Conservation (phyloP, 805 yeast species). For the Saccharomycopsis lassenensis region DNA sequence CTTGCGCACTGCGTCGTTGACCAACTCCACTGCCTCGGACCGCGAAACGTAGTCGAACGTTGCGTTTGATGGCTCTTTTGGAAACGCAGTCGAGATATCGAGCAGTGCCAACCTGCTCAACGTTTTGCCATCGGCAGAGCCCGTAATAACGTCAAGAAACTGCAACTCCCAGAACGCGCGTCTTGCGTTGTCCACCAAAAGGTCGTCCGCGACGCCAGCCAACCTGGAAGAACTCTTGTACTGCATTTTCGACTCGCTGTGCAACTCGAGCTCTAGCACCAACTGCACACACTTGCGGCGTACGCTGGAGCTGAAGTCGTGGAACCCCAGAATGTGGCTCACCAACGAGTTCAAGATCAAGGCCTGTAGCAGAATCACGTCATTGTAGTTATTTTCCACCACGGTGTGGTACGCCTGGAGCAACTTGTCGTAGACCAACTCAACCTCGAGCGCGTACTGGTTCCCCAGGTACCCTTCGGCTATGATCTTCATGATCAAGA, state of each 20-base stretch:
- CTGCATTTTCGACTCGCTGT: constrained; percentile 21
- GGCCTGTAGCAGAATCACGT: constrained; percentile 34
- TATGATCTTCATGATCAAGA: constrained; percentile 36
- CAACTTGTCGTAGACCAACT: constrained; percentile 29
- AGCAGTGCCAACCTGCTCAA: constrained; percentile 29
- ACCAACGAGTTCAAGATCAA: constrained; percentile 32
- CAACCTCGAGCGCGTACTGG: constrained; percentile 29
- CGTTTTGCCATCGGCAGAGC: constrained; percentile 42
- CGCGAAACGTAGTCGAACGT: constrained; percentile 38
- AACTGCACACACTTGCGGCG: constrained; percentile 33
- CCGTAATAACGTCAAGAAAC: constrained; percentile 41
- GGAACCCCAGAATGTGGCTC: constrained; percentile 42
- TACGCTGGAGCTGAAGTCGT: constrained; percentile 33
- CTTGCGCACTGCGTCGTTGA: constrained; percentile 37
- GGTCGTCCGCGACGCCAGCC: too few species aligned
- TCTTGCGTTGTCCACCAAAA: constrained; percentile 26
- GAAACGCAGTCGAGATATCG: constrained; percentile 30
- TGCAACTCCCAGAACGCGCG: constrained; percentile 42
- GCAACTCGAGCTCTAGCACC: constrained; percentile 28
- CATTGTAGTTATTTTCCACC: constrained; percentile 25
- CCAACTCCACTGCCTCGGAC: constrained; percentile 36
- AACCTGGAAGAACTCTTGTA: constrained; percentile 4
- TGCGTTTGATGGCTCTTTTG: constrained; percentile 26
- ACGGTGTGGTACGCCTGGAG: constrained; percentile 25
- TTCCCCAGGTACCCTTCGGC: constrained; percentile 36